Evolutionary conservation across 1,284 basidiomycete species (phyloP).

Genomic region (Heterobasidion parviporum): DNA sequence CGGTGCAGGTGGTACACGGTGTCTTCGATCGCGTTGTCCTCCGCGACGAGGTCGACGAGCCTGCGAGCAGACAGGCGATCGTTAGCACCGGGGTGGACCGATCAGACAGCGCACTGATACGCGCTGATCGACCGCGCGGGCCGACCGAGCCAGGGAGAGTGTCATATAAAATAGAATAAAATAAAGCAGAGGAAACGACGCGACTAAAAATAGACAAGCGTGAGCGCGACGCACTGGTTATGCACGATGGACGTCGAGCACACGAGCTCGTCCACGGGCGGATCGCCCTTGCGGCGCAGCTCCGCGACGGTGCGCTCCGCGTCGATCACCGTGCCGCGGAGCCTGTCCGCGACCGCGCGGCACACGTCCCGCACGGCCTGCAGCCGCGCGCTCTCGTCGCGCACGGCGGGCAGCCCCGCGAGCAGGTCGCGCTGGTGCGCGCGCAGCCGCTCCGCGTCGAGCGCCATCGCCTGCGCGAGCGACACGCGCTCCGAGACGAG

Average conservation of each 20-base stretch:
- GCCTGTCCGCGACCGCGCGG: constrained; percentile 61
- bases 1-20: constrained; percentile 96
- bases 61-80: constrained; percentile 30
- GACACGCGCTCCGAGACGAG: constrained; percentile 63
- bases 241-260: constrained; percentile 94
- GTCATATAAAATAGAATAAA: no score
- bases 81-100: background rate
- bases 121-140: no score
- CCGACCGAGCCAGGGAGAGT: no score
- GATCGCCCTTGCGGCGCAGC: constrained; percentile 67
- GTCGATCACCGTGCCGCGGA: constrained; percentile 52
- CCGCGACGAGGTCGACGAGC: constrained; percentile 91
- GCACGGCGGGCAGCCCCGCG: constrained; percentile 85
- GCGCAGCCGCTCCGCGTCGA: constrained; percentile 70
- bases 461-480: constrained; percentile 54
- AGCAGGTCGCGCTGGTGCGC: constrained; percentile 80
- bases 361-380: constrained; percentile 95
- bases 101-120: no score
- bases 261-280: constrained; percentile 87
- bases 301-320: constrained; percentile 65
- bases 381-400: constrained; percentile 93
- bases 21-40: constrained; percentile 97
- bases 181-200: no score
- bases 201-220: background rate
- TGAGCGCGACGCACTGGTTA: constrained; percentile 69